Evolutionary conservation across 495 filamentous ascomycete species (phyloP).

Genomic region (Durotheca rogersii): DNA sequence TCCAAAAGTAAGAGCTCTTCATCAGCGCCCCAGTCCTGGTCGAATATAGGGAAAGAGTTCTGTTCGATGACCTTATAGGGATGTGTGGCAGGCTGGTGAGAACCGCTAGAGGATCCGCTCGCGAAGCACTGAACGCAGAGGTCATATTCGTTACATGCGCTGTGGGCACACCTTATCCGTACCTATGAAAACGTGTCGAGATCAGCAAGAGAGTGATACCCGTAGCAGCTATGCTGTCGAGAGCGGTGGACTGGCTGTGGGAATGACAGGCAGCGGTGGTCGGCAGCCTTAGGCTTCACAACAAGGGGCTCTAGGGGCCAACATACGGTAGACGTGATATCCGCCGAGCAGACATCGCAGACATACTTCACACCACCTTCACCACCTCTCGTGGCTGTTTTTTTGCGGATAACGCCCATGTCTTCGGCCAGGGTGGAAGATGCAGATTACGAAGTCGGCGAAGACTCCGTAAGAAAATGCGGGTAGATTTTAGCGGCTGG

Average conservation of each 20-base stretch:
- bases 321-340: slow-evolving; percentile 89
- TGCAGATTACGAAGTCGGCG: slow-evolving; percentile 21
- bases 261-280: too few relatives aligned
- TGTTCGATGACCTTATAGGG: slow-evolving; percentile 94
- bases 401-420: slow-evolving; percentile 98
- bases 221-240: neutral
- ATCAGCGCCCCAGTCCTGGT: slow-evolving; percentile 93
- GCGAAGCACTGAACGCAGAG: slow-evolving; percentile 95
- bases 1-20: slow-evolving; percentile 91
- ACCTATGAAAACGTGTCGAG: slow-evolving; percentile 56
- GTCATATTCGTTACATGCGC: slow-evolving; percentile 87
- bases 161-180: slow-evolving; percentile 86
- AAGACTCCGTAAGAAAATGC: slow-evolving; percentile 16
- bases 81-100: slow-evolving; percentile 83
- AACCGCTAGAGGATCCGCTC: slow-evolving; percentile 69
- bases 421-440: slow-evolving; percentile 26
- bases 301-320: too few relatives aligned
- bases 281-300: too few relatives aligned
- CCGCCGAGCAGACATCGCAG: slow-evolving; percentile 91
- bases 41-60: slow-evolving; percentile 95
- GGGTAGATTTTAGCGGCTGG: too few relatives aligned
- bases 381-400: slow-evolving; percentile 81
- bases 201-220: slow-evolving; percentile 2
- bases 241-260: too few relatives aligned
- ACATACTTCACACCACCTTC: slow-evolving; percentile 94